Evolutionary conservation across 2,329 filamentous ascomycete genomes (phyloP).

Genomic region (Cladophialophora immunda): DNA sequence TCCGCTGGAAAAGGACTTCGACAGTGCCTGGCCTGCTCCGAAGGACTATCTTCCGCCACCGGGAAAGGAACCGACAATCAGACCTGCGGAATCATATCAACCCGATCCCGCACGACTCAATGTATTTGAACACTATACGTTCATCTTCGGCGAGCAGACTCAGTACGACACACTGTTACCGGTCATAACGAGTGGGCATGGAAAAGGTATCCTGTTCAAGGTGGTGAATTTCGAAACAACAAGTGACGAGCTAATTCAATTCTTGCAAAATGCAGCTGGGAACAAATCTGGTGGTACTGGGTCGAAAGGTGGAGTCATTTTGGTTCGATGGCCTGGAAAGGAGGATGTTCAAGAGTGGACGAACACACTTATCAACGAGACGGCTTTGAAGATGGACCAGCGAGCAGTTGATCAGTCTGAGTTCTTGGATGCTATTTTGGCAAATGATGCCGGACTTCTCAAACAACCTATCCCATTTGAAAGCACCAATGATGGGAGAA

Average conservation of each 20-base stretch:
- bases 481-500: constrained; percentile 44
- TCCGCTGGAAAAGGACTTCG: constrained; percentile 80
- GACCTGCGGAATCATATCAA: constrained; percentile 73
- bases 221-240: constrained; percentile 70
- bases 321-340: constrained; percentile 74
- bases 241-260: constrained; percentile 78
- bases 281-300: constrained; percentile 73
- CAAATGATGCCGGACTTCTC: constrained; percentile 76
- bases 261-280: constrained; percentile 77
- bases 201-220: constrained; percentile 77
- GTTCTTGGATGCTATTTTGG: constrained; percentile 87
- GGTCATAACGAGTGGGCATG: constrained; percentile 79
- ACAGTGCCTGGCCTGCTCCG: constrained; percentile 78
- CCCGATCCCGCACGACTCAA: constrained; percentile 72
- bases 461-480: constrained; percentile 70
- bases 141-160: constrained; percentile 79
- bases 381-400: constrained; percentile 78
- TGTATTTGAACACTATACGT: constrained; percentile 86
- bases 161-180: constrained; percentile 80
- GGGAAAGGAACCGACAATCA: constrained; percentile 76
- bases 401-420: constrained; percentile 88
- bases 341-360: constrained; percentile 71
- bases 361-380: constrained; percentile 70
- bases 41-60: constrained; percentile 75
- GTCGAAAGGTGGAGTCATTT: constrained; percentile 74